Conservation (phyloP, 2,329 filamentous ascomycete species). For the Uncinocarpus reesii region DNA sequence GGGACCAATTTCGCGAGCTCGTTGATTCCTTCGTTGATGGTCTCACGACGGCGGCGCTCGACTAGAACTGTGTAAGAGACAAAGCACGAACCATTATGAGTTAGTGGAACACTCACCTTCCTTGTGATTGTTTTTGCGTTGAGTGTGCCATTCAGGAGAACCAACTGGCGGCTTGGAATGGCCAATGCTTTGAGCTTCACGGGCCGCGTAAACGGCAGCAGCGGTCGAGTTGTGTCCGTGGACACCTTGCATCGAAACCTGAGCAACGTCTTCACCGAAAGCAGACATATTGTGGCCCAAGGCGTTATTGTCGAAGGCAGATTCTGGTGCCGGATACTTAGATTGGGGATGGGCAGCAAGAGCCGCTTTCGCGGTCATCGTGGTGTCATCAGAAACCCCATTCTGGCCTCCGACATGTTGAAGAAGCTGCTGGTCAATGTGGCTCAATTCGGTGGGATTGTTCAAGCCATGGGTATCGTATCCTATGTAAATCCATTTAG, state of each 20-base stretch:
- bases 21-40: slow-evolving; percentile 98
- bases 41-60: slow-evolving; percentile 89
- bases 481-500: slow-evolving; percentile 21
- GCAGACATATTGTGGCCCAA: slow-evolving; percentile 16
- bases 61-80: slow-evolving; percentile 46
- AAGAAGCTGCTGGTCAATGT: slow-evolving; percentile 38
- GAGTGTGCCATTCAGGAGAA: slow-evolving; percentile 94
- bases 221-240: slow-evolving; percentile 47
- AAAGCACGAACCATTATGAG: too few relatives aligned
- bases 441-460: slow-evolving; percentile 30
- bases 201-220: slow-evolving; percentile 46
- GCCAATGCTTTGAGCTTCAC: slow-evolving; percentile 42
- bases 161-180: slow-evolving; percentile 75
- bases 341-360: slow-evolving; percentile 38
- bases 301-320: slow-evolving; percentile 15
- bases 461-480: slow-evolving; percentile 33
- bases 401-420: slow-evolving; percentile 45
- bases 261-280: slow-evolving; percentile 34
- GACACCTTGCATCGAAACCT: slow-evolving; percentile 27
- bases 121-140: slow-evolving; percentile 96
- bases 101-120: slow-evolving; percentile 56
- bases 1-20: slow-evolving; percentile 96
- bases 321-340: slow-evolving; percentile 32
- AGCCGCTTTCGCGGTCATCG: slow-evolving; percentile 39
- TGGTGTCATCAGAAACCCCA: slow-evolving; percentile 40